Percentiles rank a stretch among this genome's conserved stretches.
phyloP scores from a whole-genome alignment of 495 filamentous ascomycete species.

The Rhypophila decipiens region DNA sequence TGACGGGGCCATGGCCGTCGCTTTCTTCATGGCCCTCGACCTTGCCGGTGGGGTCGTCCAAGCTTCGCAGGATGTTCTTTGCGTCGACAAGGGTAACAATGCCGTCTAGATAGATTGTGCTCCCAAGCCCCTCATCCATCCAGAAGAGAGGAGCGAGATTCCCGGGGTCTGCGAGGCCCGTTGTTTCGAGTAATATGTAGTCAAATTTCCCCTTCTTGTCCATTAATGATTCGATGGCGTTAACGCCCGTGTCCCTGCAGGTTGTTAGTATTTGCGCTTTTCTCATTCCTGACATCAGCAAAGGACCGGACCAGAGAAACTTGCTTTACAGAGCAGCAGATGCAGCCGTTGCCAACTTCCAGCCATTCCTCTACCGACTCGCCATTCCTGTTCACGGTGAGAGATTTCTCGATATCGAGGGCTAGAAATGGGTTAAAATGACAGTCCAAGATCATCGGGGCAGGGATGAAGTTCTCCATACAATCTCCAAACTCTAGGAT shows the following conservation, averaged over 20 bases:
- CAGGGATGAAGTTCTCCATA: constrained; percentile 34
- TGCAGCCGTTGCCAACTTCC: constrained; percentile 91
- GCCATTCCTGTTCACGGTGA: constrained; percentile 80
- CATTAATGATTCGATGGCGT: constrained; percentile 95
- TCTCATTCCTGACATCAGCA: too few species aligned
- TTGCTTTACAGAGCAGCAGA: constrained; percentile 97
- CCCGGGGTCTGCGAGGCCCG: constrained; percentile 89
- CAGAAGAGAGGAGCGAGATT: constrained; percentile 96
- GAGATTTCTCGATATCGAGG: constrained; percentile 86
- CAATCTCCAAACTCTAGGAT: constrained; percentile 84
- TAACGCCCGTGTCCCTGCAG: constrained; percentile 76
- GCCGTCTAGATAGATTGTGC: constrained; percentile 90
- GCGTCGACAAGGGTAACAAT: constrained; percentile 96
- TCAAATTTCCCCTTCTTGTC: constrained; percentile 88
- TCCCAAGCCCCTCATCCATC: constrained; percentile 91
- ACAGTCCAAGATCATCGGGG: not conserved
- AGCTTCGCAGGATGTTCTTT: constrained; percentile 74
- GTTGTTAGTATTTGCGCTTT: not conserved
- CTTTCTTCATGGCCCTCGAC: constrained; percentile 51
- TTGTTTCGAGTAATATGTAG: constrained; percentile 97
- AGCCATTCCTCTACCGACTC: constrained; percentile 91
- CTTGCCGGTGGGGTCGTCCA: constrained; percentile 67
- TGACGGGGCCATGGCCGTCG: constrained; percentile 48
- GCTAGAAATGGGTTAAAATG: constrained; percentile 45
- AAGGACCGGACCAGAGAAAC: not conserved